Evolutionary conservation across 1,284 basidiomycete genomes (phyloP).

Genomic region (Cryptococcus deneoformans): DNA sequence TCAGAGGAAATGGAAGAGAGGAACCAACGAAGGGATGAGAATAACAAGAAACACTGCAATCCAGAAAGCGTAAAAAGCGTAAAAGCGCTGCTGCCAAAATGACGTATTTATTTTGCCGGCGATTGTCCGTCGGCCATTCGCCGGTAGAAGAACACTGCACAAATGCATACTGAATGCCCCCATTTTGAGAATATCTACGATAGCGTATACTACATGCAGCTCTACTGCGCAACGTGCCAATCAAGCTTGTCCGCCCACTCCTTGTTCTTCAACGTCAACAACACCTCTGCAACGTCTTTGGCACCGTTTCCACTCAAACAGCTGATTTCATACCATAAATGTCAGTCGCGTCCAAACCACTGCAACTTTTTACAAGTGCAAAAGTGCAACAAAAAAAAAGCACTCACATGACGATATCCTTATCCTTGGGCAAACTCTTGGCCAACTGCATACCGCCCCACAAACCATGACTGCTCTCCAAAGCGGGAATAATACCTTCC

Average conservation of each 20-base stretch:
- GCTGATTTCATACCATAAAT: slow-evolving; percentile 7
- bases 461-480: slow-evolving; percentile 94
- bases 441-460: slow-evolving; percentile 88
- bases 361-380: background rate
- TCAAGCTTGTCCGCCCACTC: slow-evolving; percentile 87
- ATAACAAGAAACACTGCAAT: no score
- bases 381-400: background rate
- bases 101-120: no score
- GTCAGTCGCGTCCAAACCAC: background rate
- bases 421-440: slow-evolving; percentile 76
- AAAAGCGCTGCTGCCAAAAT: no score
- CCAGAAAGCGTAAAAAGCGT: no score
- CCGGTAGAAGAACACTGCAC: no score
- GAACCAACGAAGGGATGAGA: no score
- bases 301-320: slow-evolving; percentile 46
- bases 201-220: no score
- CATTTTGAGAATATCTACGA: no score
- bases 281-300: slow-evolving; percentile 47
- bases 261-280: slow-evolving; percentile 44
- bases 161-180: no score
- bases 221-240: slow-evolving; percentile 62
- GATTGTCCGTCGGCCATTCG: no score
- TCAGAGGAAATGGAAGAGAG: no score
- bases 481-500: slow-evolving; percentile 96
- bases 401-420: slow-evolving; percentile 86